These are phyloP conservation scores for Phytophthora aleatoria DNA, from an alignment of 352 stramenopile genomes.

Conservation along the genomic window DNA sequence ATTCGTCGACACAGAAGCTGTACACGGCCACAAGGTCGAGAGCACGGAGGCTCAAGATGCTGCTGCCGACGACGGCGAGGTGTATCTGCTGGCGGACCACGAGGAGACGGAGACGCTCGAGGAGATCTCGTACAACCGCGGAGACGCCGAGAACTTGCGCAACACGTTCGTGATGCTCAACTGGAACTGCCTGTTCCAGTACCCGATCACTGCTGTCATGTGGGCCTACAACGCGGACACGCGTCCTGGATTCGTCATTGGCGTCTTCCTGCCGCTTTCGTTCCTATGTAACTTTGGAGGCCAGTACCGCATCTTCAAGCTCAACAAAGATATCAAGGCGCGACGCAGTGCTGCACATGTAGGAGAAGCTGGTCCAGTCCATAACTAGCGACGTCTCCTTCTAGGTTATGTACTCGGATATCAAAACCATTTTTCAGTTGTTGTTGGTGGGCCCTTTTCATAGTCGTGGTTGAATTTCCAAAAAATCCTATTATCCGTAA, in stretches of 20 bases:
- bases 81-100: slow-evolving; percentile 19
- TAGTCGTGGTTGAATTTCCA: no score
- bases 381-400: not conserved
- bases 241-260: slow-evolving; percentile 38
- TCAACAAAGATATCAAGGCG: slow-evolving; percentile 37
- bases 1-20: slow-evolving; percentile 24
- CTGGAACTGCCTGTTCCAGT: slow-evolving; percentile 48
- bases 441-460: no score
- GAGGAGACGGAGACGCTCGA: slow-evolving; percentile 25
- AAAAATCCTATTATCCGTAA: no score
- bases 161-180: slow-evolving; percentile 47
- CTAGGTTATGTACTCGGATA: slow-evolving; percentile 3
- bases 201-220: slow-evolving; percentile 48
- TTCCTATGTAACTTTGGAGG: slow-evolving; percentile 39
- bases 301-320: slow-evolving; percentile 38
- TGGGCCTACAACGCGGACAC: slow-evolving; percentile 39
- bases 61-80: slow-evolving; percentile 16
- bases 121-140: slow-evolving; percentile 24
- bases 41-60: slow-evolving; percentile 12
- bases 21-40: slow-evolving; percentile 18
- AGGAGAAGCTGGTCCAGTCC: not conserved
- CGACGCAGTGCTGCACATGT: slow-evolving; percentile 5
- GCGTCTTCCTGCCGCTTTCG: slow-evolving; percentile 40
- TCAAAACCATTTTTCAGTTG: no score
- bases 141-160: slow-evolving; percentile 30